These are phyloP conservation scores for Rosa persica DNA, from an alignment of 306 rosid genomes.

Conservation along the genomic window DNA sequence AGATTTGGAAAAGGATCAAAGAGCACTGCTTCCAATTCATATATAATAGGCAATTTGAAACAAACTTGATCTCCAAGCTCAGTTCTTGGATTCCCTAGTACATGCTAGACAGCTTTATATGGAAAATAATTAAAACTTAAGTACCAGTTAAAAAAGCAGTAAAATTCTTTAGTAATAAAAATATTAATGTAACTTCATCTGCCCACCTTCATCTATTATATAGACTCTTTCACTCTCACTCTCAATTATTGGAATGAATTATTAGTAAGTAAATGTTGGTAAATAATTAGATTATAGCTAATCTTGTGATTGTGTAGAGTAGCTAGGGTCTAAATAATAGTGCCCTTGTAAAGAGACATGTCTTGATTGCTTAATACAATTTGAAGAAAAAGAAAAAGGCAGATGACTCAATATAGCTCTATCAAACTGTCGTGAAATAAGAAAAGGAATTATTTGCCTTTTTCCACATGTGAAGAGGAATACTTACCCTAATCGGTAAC, in stretches of 20 bases:
- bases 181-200: not conserved
- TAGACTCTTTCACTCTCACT: not conserved
- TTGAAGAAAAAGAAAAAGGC: not conserved
- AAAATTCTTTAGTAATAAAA: not conserved
- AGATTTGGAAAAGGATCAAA: constrained; percentile 4
- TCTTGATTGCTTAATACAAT: not conserved
- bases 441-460: not conserved
- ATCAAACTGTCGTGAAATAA: not conserved
- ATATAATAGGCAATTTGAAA: constrained; percentile 13
- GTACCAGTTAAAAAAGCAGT: not conserved
- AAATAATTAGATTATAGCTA: not conserved
- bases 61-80: constrained; percentile 22
- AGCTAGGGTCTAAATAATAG: not conserved
- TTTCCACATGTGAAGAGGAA: constrained; percentile 6
- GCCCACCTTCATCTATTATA: not conserved
- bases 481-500: not conserved
- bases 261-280: not conserved
- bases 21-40: constrained; percentile 5
- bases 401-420: not conserved
- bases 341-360: not conserved
- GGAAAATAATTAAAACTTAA: not conserved
- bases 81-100: constrained; percentile 11
- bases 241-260: not conserved
- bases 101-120: constrained; percentile 15
- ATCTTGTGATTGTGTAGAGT: not conserved